phyloP scores from a whole-genome alignment of 306 rosid genomes.

The Ziziphus jujuba region DNA sequence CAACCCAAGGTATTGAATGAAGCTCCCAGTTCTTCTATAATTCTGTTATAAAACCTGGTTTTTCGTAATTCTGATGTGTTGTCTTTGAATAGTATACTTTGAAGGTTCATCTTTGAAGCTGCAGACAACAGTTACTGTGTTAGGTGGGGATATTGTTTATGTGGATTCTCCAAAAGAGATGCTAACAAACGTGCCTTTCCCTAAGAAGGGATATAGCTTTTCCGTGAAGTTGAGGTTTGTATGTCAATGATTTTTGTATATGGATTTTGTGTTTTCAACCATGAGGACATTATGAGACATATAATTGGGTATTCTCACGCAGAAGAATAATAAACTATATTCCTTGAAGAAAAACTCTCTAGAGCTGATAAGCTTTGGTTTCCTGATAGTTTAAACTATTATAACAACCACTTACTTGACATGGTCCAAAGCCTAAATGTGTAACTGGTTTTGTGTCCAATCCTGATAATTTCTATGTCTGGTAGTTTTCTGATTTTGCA shows the following conservation, averaged over 20 bases:
- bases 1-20: constrained; percentile 68
- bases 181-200: constrained; percentile 82
- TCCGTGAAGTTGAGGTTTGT: constrained; percentile 80
- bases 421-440: too few relatives aligned
- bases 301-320: neutral
- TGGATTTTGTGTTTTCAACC: neutral
- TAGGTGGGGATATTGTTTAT: constrained; percentile 49
- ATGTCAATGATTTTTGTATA: constrained; percentile 16
- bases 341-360: too few relatives aligned
- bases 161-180: constrained; percentile 80
- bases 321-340: neutral
- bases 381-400: too few relatives aligned
- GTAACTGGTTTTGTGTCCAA: too few relatives aligned
- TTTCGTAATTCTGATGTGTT: constrained; percentile 22
- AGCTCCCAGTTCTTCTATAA: neutral
- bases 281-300: neutral
- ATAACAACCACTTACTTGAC: too few relatives aligned
- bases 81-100: constrained; percentile 62
- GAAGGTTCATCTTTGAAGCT: constrained; percentile 59
- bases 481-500: too few relatives aligned
- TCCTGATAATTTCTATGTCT: too few relatives aligned
- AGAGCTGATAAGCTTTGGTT: too few relatives aligned
- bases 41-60: constrained; percentile 16
- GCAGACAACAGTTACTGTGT: constrained; percentile 61
- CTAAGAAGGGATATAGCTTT: constrained; percentile 84